A percentile compares a stretch with the other conserved stretches of the same genome.
These are phyloP conservation scores for Clavispora carvajalis DNA, from an alignment of 805 yeast species.

Conservation along the genomic window DNA sequence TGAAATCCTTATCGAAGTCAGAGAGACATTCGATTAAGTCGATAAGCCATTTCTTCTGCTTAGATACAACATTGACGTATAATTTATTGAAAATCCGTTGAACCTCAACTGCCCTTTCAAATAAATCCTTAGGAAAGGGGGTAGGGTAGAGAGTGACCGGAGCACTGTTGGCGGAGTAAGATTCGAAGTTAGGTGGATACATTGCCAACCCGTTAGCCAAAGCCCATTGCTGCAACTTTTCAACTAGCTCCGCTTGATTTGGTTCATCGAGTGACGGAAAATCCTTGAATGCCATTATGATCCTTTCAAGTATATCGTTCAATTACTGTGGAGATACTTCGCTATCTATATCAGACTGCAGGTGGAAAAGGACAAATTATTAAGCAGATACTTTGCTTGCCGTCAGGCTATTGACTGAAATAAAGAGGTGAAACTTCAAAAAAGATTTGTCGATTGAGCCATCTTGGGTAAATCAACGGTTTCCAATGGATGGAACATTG, in stretches of 20 bases:
- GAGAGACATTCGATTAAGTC: conserved; percentile 51
- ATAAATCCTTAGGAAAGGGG: conserved; percentile 69
- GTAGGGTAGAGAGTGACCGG: conserved; percentile 92
- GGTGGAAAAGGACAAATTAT: neutral
- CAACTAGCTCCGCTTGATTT: conserved; percentile 31
- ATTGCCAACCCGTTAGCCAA: conserved; percentile 77
- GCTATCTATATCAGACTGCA: neutral
- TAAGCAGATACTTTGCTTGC: no score
- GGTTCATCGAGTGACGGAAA: conserved; percentile 28
- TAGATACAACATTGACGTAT: conserved; percentile 63
- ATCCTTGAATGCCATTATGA: conserved; percentile 16
- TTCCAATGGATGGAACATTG: no score
- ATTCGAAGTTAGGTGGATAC: conserved; percentile 57
- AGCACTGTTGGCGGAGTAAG: conserved; percentile 52
- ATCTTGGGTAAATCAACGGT: no score
- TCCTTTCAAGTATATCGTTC: neutral
- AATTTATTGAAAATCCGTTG: conserved; percentile 68
- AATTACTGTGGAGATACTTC: neutral
- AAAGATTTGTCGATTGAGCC: no score
- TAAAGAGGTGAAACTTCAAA: no score
- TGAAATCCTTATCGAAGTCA: conserved; percentile 65
- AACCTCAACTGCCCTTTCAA: conserved; percentile 58
- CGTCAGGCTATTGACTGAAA: no score
- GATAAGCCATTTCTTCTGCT: conserved; percentile 55
- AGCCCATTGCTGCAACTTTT: conserved; percentile 65